These are phyloP conservation scores for Vaccinium myrtillus DNA, from an alignment of 148 eudicot genomes.

Conservation along the genomic window DNA sequence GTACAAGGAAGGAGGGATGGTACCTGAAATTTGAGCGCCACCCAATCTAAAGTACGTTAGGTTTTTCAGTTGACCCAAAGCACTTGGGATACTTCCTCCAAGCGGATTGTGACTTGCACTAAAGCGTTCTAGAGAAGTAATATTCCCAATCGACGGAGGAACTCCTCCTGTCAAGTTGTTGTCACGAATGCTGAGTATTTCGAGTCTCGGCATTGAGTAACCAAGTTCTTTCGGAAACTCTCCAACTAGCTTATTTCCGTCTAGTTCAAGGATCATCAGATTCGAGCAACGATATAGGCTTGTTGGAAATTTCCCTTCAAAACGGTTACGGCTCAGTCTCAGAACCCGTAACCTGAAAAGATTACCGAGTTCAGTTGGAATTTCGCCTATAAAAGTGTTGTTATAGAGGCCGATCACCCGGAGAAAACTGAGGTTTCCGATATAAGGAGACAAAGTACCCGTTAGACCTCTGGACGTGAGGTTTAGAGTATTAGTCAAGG, in stretches of 20 bases:
- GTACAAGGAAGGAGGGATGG: not conserved
- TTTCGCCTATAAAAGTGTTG: not conserved
- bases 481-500: too few relatives aligned
- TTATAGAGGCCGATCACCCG: not conserved
- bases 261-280: not conserved
- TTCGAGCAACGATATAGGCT: not conserved
- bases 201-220: not conserved
- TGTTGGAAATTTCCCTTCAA: not conserved
- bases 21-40: not conserved
- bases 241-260: not conserved
- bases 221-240: not conserved
- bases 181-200: accelerated
- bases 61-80: not conserved
- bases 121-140: not conserved
- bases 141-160: not conserved
- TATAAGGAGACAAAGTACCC: not conserved
- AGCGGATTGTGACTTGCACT: not conserved
- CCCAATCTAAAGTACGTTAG: not conserved
- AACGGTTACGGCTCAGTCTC: not conserved
- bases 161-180: not conserved
- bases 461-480: not conserved
- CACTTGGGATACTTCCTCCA: not conserved
- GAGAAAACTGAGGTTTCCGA: not conserved
- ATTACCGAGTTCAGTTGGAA: not conserved
- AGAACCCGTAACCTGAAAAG: not conserved